Percentiles rank a stretch among this genome's conserved stretches.
phyloP scores from a whole-genome alignment of 1,139 yeast species.

The Yamadazyma taylorii region DNA sequence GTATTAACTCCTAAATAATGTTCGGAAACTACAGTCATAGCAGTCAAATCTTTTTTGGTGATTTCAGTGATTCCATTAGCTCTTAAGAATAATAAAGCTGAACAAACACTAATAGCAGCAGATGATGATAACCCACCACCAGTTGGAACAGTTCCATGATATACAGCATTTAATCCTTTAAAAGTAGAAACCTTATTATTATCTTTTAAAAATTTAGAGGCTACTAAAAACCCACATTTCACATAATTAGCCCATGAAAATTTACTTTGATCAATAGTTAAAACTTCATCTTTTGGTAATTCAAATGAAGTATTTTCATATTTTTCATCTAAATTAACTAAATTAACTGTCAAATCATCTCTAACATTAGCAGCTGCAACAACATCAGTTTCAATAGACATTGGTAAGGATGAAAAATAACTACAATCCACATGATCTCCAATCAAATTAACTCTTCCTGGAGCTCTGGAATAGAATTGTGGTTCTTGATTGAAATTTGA shows the following conservation, averaged over 20 bases:
- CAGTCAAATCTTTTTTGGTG: slow-evolving; percentile 54
- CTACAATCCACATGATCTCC: slow-evolving; percentile 79
- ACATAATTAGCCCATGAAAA: slow-evolving; percentile 69
- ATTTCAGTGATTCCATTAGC: slow-evolving; percentile 50
- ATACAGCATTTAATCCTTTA: slow-evolving; percentile 53
- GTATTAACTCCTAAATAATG: slow-evolving; percentile 74
- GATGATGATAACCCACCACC: slow-evolving; percentile 74
- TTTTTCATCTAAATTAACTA: slow-evolving; percentile 40
- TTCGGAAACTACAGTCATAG: slow-evolving; percentile 66
- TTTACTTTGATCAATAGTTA: slow-evolving; percentile 48
- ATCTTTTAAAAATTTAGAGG: slow-evolving; percentile 49
- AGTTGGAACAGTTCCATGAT: slow-evolving; percentile 69
- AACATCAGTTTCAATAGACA: slow-evolving; percentile 71
- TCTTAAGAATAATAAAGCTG: slow-evolving; percentile 57
- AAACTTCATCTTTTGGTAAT: slow-evolving; percentile 39
- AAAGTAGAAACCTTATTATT: slow-evolving; percentile 26
- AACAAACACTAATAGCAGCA: slow-evolving; percentile 71
- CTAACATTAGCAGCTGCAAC: slow-evolving; percentile 50
- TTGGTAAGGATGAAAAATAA: slow-evolving; percentile 68
- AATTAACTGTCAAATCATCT: slow-evolving; percentile 29
- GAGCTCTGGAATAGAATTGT: slow-evolving; percentile 57
- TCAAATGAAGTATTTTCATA: slow-evolving; percentile 36
- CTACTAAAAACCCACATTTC: slow-evolving; percentile 65
- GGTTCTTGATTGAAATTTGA: slow-evolving; percentile 27
- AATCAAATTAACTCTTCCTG: slow-evolving; percentile 73